Evolutionary conservation across 148 eudicot species (phyloP).

Genomic region (Tetragonia tetragonoides): DNA sequence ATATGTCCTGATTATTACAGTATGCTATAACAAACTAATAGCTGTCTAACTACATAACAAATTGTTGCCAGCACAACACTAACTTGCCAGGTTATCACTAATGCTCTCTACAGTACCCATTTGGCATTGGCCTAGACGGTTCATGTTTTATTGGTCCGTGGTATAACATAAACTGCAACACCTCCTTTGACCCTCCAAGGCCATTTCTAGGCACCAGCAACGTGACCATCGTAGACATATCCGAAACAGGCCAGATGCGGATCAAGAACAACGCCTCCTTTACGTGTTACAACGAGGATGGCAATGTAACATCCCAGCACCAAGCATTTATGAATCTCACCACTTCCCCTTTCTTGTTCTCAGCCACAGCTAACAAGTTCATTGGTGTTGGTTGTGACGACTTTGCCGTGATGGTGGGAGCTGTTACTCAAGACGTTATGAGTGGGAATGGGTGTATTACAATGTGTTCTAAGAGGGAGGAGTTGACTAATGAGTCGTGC

Average conservation of each 20-base stretch:
- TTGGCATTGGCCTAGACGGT: conserved; percentile 12
- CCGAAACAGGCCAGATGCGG: conserved; percentile 34
- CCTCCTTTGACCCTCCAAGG: conserved; percentile 10
- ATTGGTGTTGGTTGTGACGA: conserved; percentile 53
- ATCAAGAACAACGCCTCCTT: conserved; percentile 23
- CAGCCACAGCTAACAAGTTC: conserved; percentile 31
- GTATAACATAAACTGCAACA: conserved; percentile 4
- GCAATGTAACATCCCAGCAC: neutral
- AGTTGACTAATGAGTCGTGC: conserved; percentile 35
- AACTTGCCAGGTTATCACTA: too few species aligned
- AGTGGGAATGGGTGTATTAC: conserved; percentile 37
- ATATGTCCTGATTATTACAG: too few species aligned
- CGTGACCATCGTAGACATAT: conserved; percentile 23
- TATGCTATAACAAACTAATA: too few species aligned
- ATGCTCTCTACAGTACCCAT: conserved; percentile 4
- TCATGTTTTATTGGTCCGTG: neutral
- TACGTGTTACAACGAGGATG: conserved; percentile 23
- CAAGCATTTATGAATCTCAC: neutral
- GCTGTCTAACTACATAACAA: too few species aligned
- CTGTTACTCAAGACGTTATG: neutral
- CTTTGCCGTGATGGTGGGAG: conserved; percentile 2
- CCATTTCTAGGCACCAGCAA: neutral
- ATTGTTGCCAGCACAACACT: too few species aligned
- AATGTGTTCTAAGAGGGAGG: conserved; percentile 24
- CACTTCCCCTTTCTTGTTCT: conserved; percentile 34